Evolutionary conservation across 1,139 yeast genomes (phyloP).

Genomic region (Candida neerlandica): DNA sequence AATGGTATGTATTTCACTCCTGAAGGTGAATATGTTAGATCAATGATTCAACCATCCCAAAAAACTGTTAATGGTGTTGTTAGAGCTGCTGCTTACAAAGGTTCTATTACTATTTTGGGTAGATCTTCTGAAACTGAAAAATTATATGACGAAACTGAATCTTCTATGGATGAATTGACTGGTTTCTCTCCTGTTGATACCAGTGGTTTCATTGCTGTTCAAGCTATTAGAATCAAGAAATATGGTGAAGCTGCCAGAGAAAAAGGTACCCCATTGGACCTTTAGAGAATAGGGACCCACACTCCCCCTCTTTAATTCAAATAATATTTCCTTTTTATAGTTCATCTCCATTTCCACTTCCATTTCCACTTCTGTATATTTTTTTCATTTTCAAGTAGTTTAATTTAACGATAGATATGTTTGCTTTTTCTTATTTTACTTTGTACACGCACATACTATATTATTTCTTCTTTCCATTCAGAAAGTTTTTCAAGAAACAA

Average conservation of each 20-base stretch:
- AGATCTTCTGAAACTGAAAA: slow-evolving; percentile 95
- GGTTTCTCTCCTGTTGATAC: slow-evolving; percentile 98
- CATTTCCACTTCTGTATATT: slow-evolving; percentile 3
- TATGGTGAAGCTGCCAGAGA: slow-evolving; percentile 94
- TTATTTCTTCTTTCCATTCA: slow-evolving; percentile 20
- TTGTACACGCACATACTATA: neutral
- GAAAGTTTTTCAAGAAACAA: slow-evolving; percentile 21
- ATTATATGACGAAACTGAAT: slow-evolving; percentile 95
- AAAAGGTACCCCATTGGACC: slow-evolving; percentile 56
- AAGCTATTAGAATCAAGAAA: slow-evolving; percentile 96
- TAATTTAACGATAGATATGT: slow-evolving; percentile 1
- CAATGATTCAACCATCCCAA: slow-evolving; percentile 94
- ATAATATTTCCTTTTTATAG: neutral
- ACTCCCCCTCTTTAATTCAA: no score
- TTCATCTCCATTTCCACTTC: neutral
- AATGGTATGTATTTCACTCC: slow-evolving; percentile 98
- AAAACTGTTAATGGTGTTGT: slow-evolving; percentile 94
- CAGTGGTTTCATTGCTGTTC: slow-evolving; percentile 95
- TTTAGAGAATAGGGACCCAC: no score
- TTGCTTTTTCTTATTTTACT: neutral
- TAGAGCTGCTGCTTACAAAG: slow-evolving; percentile 93
- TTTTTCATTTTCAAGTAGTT: neutral
- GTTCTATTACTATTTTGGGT: slow-evolving; percentile 79
- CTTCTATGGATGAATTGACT: slow-evolving; percentile 98
- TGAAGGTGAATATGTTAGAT: slow-evolving; percentile 93